Percentiles rank a stretch among this genome's conserved stretches.
These are phyloP conservation scores for Sequoia sempervirens DNA, from an alignment of 75 land plant genomes.

Conservation along the genomic window DNA sequence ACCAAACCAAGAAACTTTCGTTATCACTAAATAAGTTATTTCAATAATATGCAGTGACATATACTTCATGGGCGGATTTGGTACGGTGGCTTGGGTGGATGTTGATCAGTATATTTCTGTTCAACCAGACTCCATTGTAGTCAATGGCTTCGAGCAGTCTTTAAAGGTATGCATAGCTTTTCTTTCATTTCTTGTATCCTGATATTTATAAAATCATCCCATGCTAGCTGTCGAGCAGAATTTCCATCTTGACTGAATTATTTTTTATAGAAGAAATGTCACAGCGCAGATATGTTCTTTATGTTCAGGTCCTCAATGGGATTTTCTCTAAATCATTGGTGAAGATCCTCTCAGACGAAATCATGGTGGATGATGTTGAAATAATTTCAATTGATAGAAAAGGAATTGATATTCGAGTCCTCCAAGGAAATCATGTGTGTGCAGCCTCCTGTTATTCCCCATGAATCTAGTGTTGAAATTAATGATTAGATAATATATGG, in stretches of 20 bases:
- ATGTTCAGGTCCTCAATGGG: conserved; percentile 11
- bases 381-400: conserved; percentile 13
- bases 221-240: no score
- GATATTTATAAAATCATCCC: neutral
- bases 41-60: conserved; percentile 19
- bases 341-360: conserved; percentile 7
- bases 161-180: conserved; percentile 6
- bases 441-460: neutral
- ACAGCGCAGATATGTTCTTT: neutral
- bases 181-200: neutral
- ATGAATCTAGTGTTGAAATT: neutral
- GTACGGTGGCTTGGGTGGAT: conserved; percentile 28
- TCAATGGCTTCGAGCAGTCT: conserved; percentile 2
- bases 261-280: no score
- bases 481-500: neutral
- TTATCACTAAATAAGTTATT: neutral
- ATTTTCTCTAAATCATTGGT: conserved; percentile 12
- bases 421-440: conserved; percentile 5
- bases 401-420: conserved; percentile 11
- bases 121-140: conserved; percentile 14
- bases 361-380: conserved; percentile 9
- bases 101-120: conserved; percentile 11
- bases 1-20: no score
- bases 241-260: no score
- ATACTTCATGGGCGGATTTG: conserved; percentile 25